These are phyloP conservation scores for Cronartium ribicola DNA, from an alignment of 1,284 basidiomycete species.

Conservation along the genomic window DNA sequence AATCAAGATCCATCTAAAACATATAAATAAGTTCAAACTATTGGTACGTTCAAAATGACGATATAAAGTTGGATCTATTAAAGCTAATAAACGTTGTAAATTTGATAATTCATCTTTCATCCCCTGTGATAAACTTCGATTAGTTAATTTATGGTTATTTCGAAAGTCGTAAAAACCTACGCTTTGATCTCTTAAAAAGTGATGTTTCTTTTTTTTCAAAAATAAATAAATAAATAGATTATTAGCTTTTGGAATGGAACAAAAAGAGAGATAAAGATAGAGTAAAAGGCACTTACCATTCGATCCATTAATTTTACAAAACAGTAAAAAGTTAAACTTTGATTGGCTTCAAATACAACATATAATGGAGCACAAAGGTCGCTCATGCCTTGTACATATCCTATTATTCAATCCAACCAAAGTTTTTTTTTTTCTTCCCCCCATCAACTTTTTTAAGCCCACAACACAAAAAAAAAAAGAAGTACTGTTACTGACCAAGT, in stretches of 20 bases:
- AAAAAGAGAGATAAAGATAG: conserved; percentile 53
- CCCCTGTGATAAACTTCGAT: conserved; percentile 10
- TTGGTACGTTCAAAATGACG: conserved; percentile 57
- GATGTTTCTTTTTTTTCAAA: conserved; percentile 14
- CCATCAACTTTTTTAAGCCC: background rate
- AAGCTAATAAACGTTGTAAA: too few relatives aligned
- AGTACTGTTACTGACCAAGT: conserved; percentile 68
- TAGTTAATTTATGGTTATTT: background rate
- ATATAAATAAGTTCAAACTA: conserved; percentile 92
- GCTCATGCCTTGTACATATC: conserved; percentile 95
- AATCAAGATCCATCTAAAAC: conserved; percentile 69
- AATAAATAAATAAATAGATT: conserved; percentile 30
- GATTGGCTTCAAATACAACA: conserved; percentile 80
- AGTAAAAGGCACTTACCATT: conserved; percentile 85
- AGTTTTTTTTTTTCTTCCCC: conserved; percentile 45
- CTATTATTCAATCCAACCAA: conserved; percentile 54
- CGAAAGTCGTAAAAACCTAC: conserved; percentile 12
- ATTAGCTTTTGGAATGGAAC: conserved; percentile 16
- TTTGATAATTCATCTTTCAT: conserved; percentile 28
- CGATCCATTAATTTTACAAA: conserved; percentile 91
- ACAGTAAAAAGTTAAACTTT: conserved; percentile 89
- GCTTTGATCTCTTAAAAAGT: conserved; percentile 40
- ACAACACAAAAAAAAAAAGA: background rate
- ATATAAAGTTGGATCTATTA: too few relatives aligned
- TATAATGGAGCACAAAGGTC: conserved; percentile 92